Percentiles rank a stretch among this genome's conserved stretches.
These are phyloP conservation scores for Monosporascus sp. DNA, from an alignment of 2,329 filamentous ascomycete species.

Conservation along the genomic window DNA sequence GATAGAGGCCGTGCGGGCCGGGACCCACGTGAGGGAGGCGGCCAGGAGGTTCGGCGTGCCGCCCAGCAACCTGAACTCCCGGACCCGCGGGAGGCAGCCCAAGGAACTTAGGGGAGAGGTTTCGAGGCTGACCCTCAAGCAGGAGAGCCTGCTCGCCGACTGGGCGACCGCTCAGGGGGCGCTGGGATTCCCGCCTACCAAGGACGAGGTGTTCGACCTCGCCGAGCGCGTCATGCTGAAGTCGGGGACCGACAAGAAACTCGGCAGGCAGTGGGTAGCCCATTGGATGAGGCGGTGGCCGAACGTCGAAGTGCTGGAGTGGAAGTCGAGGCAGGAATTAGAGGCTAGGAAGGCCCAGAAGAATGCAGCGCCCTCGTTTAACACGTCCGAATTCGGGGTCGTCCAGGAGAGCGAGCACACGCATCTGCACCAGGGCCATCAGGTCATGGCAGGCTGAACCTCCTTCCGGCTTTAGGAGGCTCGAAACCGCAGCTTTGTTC, in stretches of 20 bases:
- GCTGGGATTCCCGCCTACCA: constrained; percentile 19
- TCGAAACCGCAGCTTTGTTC: too few species aligned
- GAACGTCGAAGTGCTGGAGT: constrained; percentile 14
- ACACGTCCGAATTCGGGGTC: background rate
- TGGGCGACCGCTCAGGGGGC: constrained; percentile 18
- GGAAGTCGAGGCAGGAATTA: constrained; percentile 7
- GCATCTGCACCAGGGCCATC: background rate
- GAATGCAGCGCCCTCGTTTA: background rate
- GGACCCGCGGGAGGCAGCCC: constrained; percentile 12
- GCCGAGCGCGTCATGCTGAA: constrained; percentile 17
- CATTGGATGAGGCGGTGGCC: constrained; percentile 22
- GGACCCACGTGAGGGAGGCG: constrained; percentile 10
- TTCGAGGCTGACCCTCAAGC: constrained; percentile 15
- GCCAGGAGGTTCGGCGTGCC: constrained; percentile 20
- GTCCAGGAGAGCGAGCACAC: too few species aligned
- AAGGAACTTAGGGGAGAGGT: constrained; percentile 15
- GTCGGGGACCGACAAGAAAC: constrained; percentile 9
- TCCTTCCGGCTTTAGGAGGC: background rate
- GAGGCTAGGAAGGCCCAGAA: background rate
- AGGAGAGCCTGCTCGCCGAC: constrained; percentile 21
- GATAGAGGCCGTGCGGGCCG: constrained; percentile 12
- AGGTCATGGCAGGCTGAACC: background rate
- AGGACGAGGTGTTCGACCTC: constrained; percentile 19
- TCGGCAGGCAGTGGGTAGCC: constrained; percentile 23
- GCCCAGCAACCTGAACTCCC: constrained; percentile 18